Evolutionary conservation across 2,329 filamentous ascomycete species (phyloP), one percentile per base, ranked within the genome.

Genomic region (Phialemonium atrogriseum): DNA sequence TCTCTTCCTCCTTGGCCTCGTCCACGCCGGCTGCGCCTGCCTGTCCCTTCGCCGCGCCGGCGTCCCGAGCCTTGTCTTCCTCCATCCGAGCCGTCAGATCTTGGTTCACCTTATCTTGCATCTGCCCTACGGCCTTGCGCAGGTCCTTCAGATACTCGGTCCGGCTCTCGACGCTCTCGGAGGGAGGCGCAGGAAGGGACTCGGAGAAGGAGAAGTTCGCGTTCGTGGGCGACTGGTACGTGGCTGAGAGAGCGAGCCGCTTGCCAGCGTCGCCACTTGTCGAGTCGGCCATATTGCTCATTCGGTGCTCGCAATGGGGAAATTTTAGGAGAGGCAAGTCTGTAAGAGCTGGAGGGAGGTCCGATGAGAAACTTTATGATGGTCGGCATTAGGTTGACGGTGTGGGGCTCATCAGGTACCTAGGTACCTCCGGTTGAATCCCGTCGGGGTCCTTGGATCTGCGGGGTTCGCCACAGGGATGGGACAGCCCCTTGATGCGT

Each of bases 11-110:
- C 39, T 70, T 68, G 9, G 55, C 64, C 37, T 79, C 73, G 37
- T 75, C 68, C 8, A 64, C 47, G 7, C 37, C 46, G 4, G 33
- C 34, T 27, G 37, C 46, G 30, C 39, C 47, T 24, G 36, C 48
- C n/a, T n/a, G n/a, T n/a, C n/a, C n/a, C 29, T 36, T 48, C 37
- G 21, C 27, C 40, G 17, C 27, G 14, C 35, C 53, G 3, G 55
- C 57, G 11, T 65, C 66, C 10, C 60, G 58, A 7, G 57, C 59
- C 49, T 79, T 81, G 50, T 87, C 82, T 39, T 81, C 68, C 22
- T 80, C 80, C 84, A 88, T 88, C 35, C 78, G 74, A 32, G 63
- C 52, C 5, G 84, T 88, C 37, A 89, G 65, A 51, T 83, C 77
- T 40, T 59, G 62, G 57, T 89, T 89, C 51, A 88, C 62, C 30